Evolutionary conservation across 106 monocot species (phyloP).

Genomic region (Ottelia alismoides): DNA sequence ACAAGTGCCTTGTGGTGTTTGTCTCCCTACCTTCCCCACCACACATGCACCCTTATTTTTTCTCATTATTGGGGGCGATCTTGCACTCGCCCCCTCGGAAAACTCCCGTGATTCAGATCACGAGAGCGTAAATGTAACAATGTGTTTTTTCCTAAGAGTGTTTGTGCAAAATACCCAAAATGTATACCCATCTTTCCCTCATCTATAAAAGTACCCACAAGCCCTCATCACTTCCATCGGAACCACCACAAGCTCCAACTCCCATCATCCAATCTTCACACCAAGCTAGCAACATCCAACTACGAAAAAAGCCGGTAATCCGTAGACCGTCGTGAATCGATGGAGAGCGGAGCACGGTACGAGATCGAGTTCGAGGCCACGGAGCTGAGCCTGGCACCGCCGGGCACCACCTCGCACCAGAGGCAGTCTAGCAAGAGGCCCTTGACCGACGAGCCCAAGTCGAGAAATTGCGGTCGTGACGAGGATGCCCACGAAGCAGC

Average conservation of each 20-base stretch:
- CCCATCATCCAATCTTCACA: neutral
- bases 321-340: neutral
- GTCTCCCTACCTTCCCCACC: no score
- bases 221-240: no score
- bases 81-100: no score
- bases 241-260: neutral
- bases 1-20: no score
- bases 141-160: no score
- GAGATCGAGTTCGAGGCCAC: slow-evolving; percentile 34
- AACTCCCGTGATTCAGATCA: neutral
- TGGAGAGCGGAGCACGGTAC: neutral
- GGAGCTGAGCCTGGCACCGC: slow-evolving; percentile 59
- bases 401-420: slow-evolving; percentile 17
- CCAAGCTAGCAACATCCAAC: neutral
- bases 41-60: no score
- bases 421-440: slow-evolving; percentile 10
- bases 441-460: neutral
- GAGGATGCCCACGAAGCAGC: neutral
- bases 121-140: neutral
- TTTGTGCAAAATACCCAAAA: neutral
- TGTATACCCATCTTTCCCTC: neutral
- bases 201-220: neutral
- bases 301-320: neutral
- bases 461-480: neutral
- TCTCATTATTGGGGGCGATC: no score